A percentile compares a stretch with the other conserved stretches of the same genome.
Conservation (phyloP, 2,329 filamentous ascomycete genomes). For the Daldinia sp. region DNA sequence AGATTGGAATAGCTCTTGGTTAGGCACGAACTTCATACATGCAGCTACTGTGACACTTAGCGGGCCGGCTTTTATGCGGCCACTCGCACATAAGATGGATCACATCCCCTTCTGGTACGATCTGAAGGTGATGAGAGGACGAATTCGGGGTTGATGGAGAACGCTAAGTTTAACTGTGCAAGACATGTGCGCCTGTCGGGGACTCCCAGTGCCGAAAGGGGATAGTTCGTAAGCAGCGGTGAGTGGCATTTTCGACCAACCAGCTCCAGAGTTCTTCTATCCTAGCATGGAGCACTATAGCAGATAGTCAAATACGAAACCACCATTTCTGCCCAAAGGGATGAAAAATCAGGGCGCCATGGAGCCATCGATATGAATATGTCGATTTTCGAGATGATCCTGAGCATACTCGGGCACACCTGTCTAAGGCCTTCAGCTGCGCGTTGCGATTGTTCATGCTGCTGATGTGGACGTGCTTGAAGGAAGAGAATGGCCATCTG, state of each 20-base stretch:
- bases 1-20: constrained; percentile 38
- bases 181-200: constrained; percentile 39
- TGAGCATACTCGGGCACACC: constrained; percentile 27
- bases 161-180: constrained; percentile 33
- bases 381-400: constrained; percentile 30
- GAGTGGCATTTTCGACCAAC: constrained; percentile 36
- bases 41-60: constrained; percentile 42
- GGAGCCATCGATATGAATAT: constrained; percentile 30
- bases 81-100: constrained; percentile 42
- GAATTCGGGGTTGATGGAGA: constrained; percentile 35
- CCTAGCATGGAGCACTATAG: constrained; percentile 32
- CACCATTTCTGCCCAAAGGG: constrained; percentile 36
- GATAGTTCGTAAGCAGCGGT: constrained; percentile 42
- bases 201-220: constrained; percentile 33
- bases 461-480: constrained; percentile 28
- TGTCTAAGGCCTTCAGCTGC: constrained; percentile 20
- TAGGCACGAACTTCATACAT: constrained; percentile 43
- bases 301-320: constrained; percentile 39
- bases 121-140: constrained; percentile 38
- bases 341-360: constrained; percentile 32
- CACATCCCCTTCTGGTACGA: constrained; percentile 42
- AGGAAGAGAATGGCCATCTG: constrained; percentile 14
- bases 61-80: constrained; percentile 46
- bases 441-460: constrained; percentile 25
- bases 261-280: constrained; percentile 23